Percentiles rank a stretch among this genome's conserved stretches.
Evolutionary conservation across 2,329 filamentous ascomycete genomes (phyloP).

Genomic region (Penicillium sp.): DNA sequence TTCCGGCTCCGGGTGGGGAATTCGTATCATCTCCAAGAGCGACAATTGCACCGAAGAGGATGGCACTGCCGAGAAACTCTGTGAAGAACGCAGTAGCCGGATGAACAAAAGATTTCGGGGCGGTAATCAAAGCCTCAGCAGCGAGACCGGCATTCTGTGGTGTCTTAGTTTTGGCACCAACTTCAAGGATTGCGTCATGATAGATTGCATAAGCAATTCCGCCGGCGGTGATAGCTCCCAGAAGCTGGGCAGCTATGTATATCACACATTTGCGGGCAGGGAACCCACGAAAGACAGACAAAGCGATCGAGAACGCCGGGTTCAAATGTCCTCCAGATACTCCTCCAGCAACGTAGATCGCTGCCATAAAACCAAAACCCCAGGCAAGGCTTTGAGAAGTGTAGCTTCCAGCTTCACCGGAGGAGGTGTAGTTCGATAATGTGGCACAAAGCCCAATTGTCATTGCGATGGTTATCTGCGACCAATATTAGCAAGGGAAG

Average conservation of each 20-base stretch:
- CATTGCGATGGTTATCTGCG: constrained; percentile 29
- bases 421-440: constrained; percentile 22
- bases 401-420: constrained; percentile 25
- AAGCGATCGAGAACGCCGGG: constrained; percentile 45
- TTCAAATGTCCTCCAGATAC: constrained; percentile 52
- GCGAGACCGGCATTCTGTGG: constrained; percentile 19
- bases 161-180: constrained; percentile 13
- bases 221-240: constrained; percentile 36
- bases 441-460: constrained; percentile 30
- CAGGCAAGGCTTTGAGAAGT: constrained; percentile 22
- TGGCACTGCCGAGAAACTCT: constrained; percentile 37
- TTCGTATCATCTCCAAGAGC: constrained; percentile 46
- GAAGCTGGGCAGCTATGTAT: constrained; percentile 36
- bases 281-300: constrained; percentile 38
- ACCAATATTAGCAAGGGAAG: constrained; percentile 1
- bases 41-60: constrained; percentile 33
- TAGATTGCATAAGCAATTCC: constrained; percentile 39
- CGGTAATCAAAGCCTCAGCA: constrained; percentile 27
- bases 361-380: constrained; percentile 38
- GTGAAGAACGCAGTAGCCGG: constrained; percentile 35
- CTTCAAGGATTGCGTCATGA: constrained; percentile 33
- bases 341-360: constrained; percentile 48
- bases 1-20: constrained; percentile 45
- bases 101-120: constrained; percentile 4
- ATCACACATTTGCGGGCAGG: constrained; percentile 28